Base-by-base conservation (phyloP, 352 stramenopile genomes). In the Phytophthora nicotianae region DNA sequence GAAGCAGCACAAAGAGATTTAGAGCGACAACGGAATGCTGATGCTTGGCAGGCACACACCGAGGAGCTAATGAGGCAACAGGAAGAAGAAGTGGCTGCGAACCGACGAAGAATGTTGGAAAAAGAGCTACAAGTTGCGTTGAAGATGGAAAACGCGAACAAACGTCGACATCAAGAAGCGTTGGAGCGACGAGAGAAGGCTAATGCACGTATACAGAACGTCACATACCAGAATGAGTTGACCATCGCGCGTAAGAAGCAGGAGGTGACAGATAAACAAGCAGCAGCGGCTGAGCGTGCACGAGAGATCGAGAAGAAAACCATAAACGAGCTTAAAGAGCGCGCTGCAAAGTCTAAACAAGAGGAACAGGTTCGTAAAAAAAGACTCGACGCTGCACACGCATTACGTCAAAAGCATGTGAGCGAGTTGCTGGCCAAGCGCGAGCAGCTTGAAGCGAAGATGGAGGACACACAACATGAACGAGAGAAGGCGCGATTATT, bases 1-100 rank as follows among this genome's bases (percentile, higher is more conserved):
- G 81, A 89, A 47, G 73, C 73, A 16, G 29, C 65, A 4, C 67
- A 89, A 27, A 68, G 74, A 4, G 85, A 93, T 21, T 35, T 75
- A 2, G 82, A 91, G 59, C 73, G 80, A 35, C 78, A 74, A 13
- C 52, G 77, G 26, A 91, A 90, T 59, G 77, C 85, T 13, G 85
- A 93, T n/a, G 79, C 84, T 23, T 91, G 89, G 62, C 64, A 72
- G 20, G 59, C 59, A 24, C 79, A 93, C 21, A 91, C 85, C 0
- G 79, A 90, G 19, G 67, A 70, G 16, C 41, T 93, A n/a, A 43
- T 91, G 9, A 57, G 75, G 23, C 79, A 90, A 21, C 85, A 93
- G 37, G 85, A 91, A 62, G 76, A 86, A 20, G 47, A 77, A 9
- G 68, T 90, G 0, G 63, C 59, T 3, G 63, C 52, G 23, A 90